Percentiles rank a stretch among this genome's conserved stretches.
These are phyloP conservation scores for Chlorella variabilis DNA, from an alignment of 163 green algal species.

Conservation along the genomic window DNA sequence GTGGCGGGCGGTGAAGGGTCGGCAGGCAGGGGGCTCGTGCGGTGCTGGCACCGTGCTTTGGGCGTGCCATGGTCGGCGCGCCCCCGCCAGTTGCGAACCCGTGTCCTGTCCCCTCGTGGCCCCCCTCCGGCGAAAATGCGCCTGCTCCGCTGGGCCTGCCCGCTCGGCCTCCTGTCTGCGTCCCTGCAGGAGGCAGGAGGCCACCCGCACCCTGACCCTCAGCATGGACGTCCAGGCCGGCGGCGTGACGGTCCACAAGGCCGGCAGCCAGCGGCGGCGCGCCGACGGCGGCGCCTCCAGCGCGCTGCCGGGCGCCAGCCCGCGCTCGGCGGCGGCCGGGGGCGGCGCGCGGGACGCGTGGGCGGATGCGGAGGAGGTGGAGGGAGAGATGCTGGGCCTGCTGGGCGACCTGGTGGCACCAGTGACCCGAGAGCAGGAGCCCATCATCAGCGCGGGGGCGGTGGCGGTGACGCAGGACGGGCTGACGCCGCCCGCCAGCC, in stretches of 20 bases:
- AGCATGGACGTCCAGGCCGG: conserved; percentile 25
- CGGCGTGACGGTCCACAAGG: background rate
- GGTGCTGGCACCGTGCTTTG: too few relatives aligned
- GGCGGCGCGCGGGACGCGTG: background rate
- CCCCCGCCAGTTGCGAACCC: too few relatives aligned
- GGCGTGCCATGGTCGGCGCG: too few relatives aligned
- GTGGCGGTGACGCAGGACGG: conserved; percentile 25
- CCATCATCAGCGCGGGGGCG: conserved; percentile 1
- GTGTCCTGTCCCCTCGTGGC: too few relatives aligned
- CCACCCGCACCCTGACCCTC: conserved; percentile 6
- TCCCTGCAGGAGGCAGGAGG: background rate
- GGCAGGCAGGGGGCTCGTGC: too few relatives aligned
- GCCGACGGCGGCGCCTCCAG: background rate
- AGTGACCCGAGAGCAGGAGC: conserved; percentile 3
- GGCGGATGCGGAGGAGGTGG: background rate
- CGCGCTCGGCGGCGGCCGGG: background rate
- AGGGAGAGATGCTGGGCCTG: conserved; percentile 1
- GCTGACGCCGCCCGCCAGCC: background rate
- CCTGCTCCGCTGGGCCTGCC: too few relatives aligned
- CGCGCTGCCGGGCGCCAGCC: background rate
- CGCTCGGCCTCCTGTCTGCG: too few relatives aligned
- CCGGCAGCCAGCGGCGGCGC: background rate
- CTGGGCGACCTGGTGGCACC: conserved; percentile 16
- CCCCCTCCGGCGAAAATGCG: too few relatives aligned
- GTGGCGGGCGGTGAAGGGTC: too few relatives aligned